A percentile compares a stretch with the other conserved stretches of the same genome.
Evolutionary conservation across 768 basidiomycete genomes (phyloP).

Genomic region (Hirschioporus abietinus): DNA sequence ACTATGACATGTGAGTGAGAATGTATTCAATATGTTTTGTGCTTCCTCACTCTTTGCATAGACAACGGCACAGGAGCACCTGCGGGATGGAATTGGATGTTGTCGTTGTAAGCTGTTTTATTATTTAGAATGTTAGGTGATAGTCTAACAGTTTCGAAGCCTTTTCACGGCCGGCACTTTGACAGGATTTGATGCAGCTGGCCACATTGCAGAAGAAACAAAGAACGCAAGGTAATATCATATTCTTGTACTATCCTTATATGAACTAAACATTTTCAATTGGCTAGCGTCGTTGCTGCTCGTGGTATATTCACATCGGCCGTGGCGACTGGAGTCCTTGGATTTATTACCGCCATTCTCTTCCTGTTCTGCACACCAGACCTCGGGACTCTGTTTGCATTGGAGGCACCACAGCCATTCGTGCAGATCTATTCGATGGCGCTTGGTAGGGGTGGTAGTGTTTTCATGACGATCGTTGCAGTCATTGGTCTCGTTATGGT

Average conservation of each 20-base stretch:
- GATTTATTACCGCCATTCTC: constrained; percentile 71
- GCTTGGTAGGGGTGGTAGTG: constrained; percentile 69
- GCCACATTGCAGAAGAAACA: constrained; percentile 86
- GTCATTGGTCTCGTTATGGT: constrained; percentile 82
- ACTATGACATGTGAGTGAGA: constrained; percentile 60
- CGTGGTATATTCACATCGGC: constrained; percentile 79
- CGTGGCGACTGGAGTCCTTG: constrained; percentile 72
- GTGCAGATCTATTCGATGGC: constrained; percentile 84
- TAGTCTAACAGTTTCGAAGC: constrained; percentile 29
- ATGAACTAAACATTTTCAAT: constrained; percentile 4
- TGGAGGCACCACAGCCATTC: constrained; percentile 86
- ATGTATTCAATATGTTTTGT: not conserved
- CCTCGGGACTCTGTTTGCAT: constrained; percentile 65
- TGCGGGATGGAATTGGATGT: constrained; percentile 86
- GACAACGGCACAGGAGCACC: constrained; percentile 89
- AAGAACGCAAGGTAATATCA: constrained; percentile 60
- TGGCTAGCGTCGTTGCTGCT: constrained; percentile 62
- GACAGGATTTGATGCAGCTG: constrained; percentile 88
- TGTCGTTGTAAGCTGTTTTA: constrained; percentile 62
- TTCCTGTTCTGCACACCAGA: constrained; percentile 85
- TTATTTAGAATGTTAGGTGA: constrained; percentile 2
- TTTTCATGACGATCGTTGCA: constrained; percentile 87
- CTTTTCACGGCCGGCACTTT: constrained; percentile 83
- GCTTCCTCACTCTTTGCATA: constrained; percentile 23
- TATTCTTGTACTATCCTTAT: not conserved